Percentiles rank a stretch among this genome's conserved stretches.
phyloP scores from a whole-genome alignment of 1,139 yeast species.

The Lodderomyces margitis region DNA sequence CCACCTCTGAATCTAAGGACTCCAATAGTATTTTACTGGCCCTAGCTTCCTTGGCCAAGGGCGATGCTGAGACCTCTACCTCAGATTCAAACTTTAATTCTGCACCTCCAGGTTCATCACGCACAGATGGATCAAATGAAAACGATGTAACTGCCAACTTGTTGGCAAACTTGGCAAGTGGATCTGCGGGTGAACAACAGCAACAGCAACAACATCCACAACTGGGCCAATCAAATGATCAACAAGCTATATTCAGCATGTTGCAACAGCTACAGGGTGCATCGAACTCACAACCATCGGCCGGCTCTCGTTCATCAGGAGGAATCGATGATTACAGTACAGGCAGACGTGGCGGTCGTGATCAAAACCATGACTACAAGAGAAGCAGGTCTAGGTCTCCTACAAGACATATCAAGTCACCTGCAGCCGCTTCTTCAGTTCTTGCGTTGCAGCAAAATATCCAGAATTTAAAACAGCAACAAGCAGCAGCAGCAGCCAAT shows the following conservation, averaged over 20 bases:
- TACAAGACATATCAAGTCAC: constrained; percentile 32
- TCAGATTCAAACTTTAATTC: neutral
- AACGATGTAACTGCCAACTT: neutral
- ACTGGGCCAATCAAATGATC: constrained; percentile 18
- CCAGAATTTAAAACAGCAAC: constrained; percentile 13
- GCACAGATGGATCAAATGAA: neutral
- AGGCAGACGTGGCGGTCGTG: constrained; percentile 33
- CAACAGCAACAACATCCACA: constrained; percentile 14
- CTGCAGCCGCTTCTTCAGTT: constrained; percentile 19
- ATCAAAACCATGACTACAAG: constrained; percentile 29
- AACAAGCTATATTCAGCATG: constrained; percentile 39
- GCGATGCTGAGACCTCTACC: constrained; percentile 23
- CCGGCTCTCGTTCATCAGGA: neutral
- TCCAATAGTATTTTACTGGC: constrained; percentile 64
- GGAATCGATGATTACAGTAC: constrained; percentile 16
- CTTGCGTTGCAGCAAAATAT: constrained; percentile 13
- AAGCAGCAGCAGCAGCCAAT: constrained; percentile 6
- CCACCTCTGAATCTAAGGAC: constrained; percentile 32
- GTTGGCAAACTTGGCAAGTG: constrained; percentile 11
- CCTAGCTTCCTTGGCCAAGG: constrained; percentile 54
- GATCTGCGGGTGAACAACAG: constrained; percentile 16
- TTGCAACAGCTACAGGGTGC: constrained; percentile 42
- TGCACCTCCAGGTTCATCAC: constrained; percentile 2
- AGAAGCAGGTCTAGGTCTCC: constrained; percentile 62
- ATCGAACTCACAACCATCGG: constrained; percentile 15